Evolutionary conservation across 192 early-diverging fungal genomes (phyloP).

Genomic region (Neocallimastix lanati): DNA sequence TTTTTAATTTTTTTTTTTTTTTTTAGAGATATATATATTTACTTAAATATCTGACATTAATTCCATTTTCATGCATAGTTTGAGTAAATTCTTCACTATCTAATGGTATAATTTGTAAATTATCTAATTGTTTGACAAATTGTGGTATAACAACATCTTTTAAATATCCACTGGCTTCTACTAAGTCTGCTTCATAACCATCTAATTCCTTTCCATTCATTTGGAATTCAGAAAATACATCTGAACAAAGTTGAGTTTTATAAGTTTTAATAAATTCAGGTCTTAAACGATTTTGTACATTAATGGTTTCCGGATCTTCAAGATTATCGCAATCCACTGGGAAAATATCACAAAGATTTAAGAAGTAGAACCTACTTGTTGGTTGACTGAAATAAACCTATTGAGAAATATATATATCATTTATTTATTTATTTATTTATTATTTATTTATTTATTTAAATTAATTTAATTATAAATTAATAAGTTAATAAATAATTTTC

Average conservation of each 20-base stretch:
- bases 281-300: conserved; percentile 11
- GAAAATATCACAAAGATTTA: conserved; percentile 19
- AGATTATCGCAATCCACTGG: conserved; percentile 17
- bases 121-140: conserved; percentile 21
- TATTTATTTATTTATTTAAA: too few species aligned
- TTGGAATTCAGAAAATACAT: conserved; percentile 19
- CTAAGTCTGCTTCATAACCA: conserved; percentile 15
- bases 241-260: conserved; percentile 7
- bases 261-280: conserved; percentile 24
- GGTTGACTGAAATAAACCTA: conserved; percentile 17
- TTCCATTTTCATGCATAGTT: conserved; percentile 19
- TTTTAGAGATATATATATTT: background rate
- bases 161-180: conserved; percentile 16
- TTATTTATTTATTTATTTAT: too few species aligned
- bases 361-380: conserved; percentile 13
- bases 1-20: too few species aligned
- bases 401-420: too few species aligned
- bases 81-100: conserved; percentile 13
- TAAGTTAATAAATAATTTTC: too few species aligned
- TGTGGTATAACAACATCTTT: conserved; percentile 20
- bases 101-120: conserved; percentile 20
- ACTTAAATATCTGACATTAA: conserved; percentile 37
- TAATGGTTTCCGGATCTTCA: background rate
- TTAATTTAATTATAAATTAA: too few species aligned
- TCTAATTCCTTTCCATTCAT: conserved; percentile 19